These are phyloP conservation scores for Candida maltosa DNA, from an alignment of 805 yeast species.

Conservation along the genomic window DNA sequence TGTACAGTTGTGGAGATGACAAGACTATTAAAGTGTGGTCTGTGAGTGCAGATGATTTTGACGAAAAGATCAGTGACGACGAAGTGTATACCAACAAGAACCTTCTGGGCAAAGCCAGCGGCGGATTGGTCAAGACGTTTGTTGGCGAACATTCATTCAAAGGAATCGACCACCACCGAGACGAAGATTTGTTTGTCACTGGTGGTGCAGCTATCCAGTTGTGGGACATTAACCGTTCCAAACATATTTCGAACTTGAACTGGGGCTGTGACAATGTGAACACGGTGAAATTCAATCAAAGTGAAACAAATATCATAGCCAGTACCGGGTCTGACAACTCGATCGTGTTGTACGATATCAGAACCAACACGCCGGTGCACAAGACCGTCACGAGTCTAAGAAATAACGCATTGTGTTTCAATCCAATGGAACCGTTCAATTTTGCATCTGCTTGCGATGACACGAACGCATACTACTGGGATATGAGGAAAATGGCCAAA, in stretches of 20 bases:
- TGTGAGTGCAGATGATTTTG: constrained; percentile 54
- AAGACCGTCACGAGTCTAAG: constrained; percentile 80
- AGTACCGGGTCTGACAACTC: constrained; percentile 85
- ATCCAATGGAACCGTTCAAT: constrained; percentile 95
- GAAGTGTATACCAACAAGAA: constrained; percentile 27
- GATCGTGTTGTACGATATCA: constrained; percentile 81
- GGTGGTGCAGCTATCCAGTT: constrained; percentile 87
- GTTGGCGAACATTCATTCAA: constrained; percentile 81
- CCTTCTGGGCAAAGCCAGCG: too few relatives aligned
- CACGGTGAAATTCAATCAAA: constrained; percentile 80
- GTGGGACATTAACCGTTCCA: constrained; percentile 86
- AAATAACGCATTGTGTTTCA: constrained; percentile 88
- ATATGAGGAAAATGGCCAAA: constrained; percentile 86
- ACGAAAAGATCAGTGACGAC: constrained; percentile 27
- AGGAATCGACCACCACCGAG: constrained; percentile 82
- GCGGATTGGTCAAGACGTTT: constrained; percentile 72
- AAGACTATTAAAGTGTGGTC: constrained; percentile 89
- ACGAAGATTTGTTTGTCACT: constrained; percentile 74
- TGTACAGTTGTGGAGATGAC: constrained; percentile 88
- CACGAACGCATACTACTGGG: constrained; percentile 92
- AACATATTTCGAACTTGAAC: constrained; percentile 71
- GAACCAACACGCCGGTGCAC: constrained; percentile 90
- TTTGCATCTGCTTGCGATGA: constrained; percentile 93
- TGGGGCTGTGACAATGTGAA: constrained; percentile 97
- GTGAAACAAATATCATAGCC: constrained; percentile 86